These are phyloP conservation scores for Leccinum disarticulatum DNA, from an alignment of 768 basidiomycete species.

Conservation along the genomic window DNA sequence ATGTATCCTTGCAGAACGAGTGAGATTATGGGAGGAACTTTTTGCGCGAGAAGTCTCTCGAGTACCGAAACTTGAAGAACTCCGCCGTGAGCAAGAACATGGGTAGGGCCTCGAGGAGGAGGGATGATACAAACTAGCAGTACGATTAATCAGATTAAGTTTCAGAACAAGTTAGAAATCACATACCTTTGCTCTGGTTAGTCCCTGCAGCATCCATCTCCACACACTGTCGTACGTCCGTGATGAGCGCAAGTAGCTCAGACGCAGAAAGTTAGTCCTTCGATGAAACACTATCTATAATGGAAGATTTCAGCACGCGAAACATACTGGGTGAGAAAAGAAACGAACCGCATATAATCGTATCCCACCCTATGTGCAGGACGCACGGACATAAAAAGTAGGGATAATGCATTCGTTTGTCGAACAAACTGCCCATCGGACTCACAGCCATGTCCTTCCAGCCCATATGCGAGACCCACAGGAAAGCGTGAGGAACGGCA, in stretches of 20 bases:
- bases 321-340: neutral
- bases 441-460: too few relatives aligned
- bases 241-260: conserved; percentile 68
- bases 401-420: conserved; percentile 54
- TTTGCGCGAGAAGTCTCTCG: neutral
- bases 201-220: conserved; percentile 59
- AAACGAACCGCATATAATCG: neutral
- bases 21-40: neutral
- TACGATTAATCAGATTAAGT: neutral
- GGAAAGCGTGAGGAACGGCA: too few relatives aligned
- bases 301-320: conserved; percentile 12
- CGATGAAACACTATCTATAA: conserved; percentile 64
- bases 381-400: neutral
- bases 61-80: neutral
- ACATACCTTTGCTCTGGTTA: conserved; percentile 18
- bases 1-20: neutral
- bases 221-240: conserved; percentile 73
- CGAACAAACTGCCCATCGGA: conserved; percentile 57
- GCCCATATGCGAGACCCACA: too few relatives aligned
- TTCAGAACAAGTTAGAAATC: neutral
- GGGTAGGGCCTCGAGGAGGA: conserved; percentile 66
- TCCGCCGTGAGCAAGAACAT: conserved; percentile 69
- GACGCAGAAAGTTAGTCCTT: conserved; percentile 70
- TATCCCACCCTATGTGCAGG: neutral
- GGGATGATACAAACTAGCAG: conserved; percentile 53